phyloP scores from a whole-genome alignment of 179 eudicot genomes.

The Nepenthes alata region DNA sequence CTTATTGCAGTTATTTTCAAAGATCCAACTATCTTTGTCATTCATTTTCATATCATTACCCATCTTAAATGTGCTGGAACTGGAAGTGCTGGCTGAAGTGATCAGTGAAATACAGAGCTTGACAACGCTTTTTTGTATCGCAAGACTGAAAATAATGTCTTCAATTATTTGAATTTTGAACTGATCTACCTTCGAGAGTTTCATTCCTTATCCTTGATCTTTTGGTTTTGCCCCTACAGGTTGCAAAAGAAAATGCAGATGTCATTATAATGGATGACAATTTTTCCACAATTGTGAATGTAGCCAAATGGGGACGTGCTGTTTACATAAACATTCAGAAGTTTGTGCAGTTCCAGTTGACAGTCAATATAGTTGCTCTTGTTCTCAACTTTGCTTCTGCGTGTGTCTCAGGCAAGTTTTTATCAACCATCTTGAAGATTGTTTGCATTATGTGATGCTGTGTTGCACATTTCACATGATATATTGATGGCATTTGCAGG shows the following conservation, averaged over 20 bases:
- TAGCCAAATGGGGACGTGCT: conserved; percentile 92
- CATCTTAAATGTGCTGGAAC: no score
- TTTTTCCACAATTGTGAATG: conserved; percentile 69
- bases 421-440: not conserved
- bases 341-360: conserved; percentile 90
- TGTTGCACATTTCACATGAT: not conserved
- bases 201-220: not conserved
- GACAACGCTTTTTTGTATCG: no score
- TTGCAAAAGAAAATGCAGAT: conserved; percentile 87
- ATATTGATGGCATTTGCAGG: conserved; percentile 30
- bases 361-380: conserved; percentile 85
- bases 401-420: conserved; percentile 48
- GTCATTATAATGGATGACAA: conserved; percentile 85
- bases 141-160: no score
- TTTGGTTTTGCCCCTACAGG: conserved; percentile 28
- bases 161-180: no score
- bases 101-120: no score
- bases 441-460: not conserved
- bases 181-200: no score
- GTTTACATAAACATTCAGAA: conserved; percentile 91
- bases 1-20: no score
- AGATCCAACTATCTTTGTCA: no score
- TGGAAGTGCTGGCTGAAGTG: no score
- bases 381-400: conserved; percentile 79
- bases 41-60: no score